Percentiles rank a stretch among this genome's conserved stretches.
These are phyloP conservation scores for Phyllostachys edulis DNA, from an alignment of 176 grass and related monocot genomes.

Conservation along the genomic window DNA sequence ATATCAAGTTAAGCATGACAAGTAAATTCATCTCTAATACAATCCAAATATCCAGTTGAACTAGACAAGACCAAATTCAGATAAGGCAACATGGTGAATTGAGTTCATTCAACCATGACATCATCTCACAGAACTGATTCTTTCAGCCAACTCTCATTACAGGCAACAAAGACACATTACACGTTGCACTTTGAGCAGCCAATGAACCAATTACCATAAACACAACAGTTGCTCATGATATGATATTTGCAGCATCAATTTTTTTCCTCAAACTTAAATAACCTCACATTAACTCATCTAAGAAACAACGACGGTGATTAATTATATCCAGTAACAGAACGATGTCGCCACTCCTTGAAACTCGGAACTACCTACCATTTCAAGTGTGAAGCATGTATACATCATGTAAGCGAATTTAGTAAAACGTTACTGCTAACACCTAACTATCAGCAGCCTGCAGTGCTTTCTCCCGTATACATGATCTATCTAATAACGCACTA, in stretches of 20 bases:
- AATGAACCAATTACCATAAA: neutral
- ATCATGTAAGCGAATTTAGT: neutral
- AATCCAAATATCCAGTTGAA: neutral
- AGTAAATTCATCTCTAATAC: neutral
- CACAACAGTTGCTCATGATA: neutral
- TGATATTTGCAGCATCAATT: neutral
- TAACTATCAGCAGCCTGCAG: neutral
- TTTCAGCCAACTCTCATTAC: neutral
- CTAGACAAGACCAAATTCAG: neutral
- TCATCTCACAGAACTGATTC: neutral
- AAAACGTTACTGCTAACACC: neutral
- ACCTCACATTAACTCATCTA: neutral
- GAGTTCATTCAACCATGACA: neutral
- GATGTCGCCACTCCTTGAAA: neutral
- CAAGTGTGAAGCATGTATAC: neutral
- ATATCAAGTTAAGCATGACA: slow-evolving; percentile 14
- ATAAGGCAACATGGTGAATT: neutral
- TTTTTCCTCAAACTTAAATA: neutral
- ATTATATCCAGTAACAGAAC: neutral
- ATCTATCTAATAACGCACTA: neutral
- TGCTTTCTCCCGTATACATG: neutral
- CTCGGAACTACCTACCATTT: neutral
- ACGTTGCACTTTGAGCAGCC: neutral
- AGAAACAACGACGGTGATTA: neutral
- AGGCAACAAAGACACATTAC: neutral